Evolutionary conservation across 768 basidiomycete species (phyloP), one percentile per base, ranked within the genome.

Genomic region (Suillus plorans): DNA sequence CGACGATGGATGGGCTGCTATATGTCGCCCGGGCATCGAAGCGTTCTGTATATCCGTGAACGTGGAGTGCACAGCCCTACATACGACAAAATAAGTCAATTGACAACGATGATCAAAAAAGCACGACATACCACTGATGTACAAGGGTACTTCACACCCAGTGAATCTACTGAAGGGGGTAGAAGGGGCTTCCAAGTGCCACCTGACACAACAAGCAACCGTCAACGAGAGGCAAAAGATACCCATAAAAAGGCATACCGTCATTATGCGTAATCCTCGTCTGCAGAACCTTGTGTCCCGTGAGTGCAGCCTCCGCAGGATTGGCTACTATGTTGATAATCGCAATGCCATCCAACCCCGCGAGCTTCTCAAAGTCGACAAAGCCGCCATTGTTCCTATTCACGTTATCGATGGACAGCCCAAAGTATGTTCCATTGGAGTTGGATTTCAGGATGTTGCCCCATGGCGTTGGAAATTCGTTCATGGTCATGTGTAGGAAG

Each of bases 341-440:
- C 6, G 97, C 97, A 67, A 99, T 97, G 0, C 97, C 97, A 74
- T 99, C 96, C 58, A 99, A 77, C 12, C 95, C 96, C 63, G 91
- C 86, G 84, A 98, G 91, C 82, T 99, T 99, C 80, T 99, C 97
- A 69, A 99, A 99, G 75, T 99, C 97, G 39, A 95, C 96, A 71
- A 85, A 99, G 5, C 97, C 97, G 0, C 79, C 73, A 0, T 86
- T 79, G 73, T 99, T 90, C n/a, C 97, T 86, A 75, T 99, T 99
- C 63, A 92, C 97, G 69, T 95, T 84, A 69, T 93, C 90, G 45
- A 92, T 71, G 1, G 95, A 93, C 13, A 95, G 74, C 25, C 92
- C 89, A 74, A 95, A 99, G 81, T 97, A 98, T 0, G 97, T 99
- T 44, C 97, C 97, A 70, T 99, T 99, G 37, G 92, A 98, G 76